Percentiles rank a stretch among this genome's conserved stretches.
These are phyloP conservation scores for Saccharomyces hybrid DNA, from an alignment of 1,139 yeast genomes.

Conservation along the genomic window DNA sequence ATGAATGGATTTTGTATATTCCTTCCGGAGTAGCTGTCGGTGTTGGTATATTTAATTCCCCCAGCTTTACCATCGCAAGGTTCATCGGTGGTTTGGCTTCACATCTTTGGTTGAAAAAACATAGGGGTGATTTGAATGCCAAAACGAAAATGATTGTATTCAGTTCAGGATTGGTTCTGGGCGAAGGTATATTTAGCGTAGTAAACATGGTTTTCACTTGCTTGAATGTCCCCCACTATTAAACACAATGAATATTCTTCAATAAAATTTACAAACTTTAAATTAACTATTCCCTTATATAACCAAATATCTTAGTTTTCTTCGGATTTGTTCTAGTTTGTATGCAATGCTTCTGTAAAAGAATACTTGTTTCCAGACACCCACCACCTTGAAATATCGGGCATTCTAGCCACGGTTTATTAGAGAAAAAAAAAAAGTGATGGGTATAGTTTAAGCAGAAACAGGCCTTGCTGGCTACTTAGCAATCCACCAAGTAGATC, in stretches of 20 bases:
- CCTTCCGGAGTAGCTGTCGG: constrained; percentile 98
- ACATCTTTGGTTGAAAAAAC: constrained; percentile 46
- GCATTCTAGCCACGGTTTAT: neutral
- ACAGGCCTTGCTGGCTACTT: neutral
- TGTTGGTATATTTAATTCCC: constrained; percentile 88
- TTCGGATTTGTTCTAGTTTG: neutral
- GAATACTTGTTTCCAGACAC: neutral
- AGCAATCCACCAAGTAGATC: neutral
- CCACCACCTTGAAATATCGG: neutral
- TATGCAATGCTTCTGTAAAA: too few relatives aligned
- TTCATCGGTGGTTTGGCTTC: constrained; percentile 83
- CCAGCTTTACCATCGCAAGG: constrained; percentile 87
- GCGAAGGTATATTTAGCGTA: constrained; percentile 86
- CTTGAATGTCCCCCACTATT: constrained; percentile 44
- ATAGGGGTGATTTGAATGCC: constrained; percentile 34
- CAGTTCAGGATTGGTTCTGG: constrained; percentile 86
- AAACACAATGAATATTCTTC: constrained; percentile 6
- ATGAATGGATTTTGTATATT: constrained; percentile 38
- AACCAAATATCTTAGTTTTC: neutral
- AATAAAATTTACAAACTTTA: neutral
- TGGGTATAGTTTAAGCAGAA: neutral
- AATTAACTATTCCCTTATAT: neutral
- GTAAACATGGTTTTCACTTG: constrained; percentile 72
- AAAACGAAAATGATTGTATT: constrained; percentile 71
- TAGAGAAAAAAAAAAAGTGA: neutral